Conservation (phyloP, 2,329 filamentous ascomycete genomes). For the Furcasterigmium furcatum region DNA sequence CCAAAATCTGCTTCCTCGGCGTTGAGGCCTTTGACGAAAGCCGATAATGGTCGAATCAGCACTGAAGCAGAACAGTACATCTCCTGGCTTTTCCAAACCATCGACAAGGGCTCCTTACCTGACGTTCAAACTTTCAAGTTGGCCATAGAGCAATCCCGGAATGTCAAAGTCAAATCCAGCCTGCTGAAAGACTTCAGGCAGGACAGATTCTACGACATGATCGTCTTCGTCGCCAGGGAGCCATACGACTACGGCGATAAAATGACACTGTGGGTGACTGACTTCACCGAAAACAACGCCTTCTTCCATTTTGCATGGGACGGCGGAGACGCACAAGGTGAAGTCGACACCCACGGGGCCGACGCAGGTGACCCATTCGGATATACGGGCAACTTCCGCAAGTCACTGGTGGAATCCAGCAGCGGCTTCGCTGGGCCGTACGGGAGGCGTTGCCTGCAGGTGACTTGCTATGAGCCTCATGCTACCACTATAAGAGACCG, state of each 20-base stretch:
- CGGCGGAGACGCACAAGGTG: constrained; percentile 20
- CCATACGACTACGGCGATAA: constrained; percentile 41
- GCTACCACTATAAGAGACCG: constrained; percentile 51
- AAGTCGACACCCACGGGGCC: constrained; percentile 15
- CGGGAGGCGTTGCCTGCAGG: constrained; percentile 67
- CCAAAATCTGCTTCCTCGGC: constrained; percentile 30
- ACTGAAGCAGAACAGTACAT: constrained; percentile 36
- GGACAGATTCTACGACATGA: constrained; percentile 61
- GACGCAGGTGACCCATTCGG: constrained; percentile 51
- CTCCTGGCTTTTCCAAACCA: constrained; percentile 41
- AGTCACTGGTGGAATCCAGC: constrained; percentile 5
- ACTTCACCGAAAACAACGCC: constrained; percentile 70
- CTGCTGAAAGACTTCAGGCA: constrained; percentile 61
- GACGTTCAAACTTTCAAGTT: constrained; percentile 35
- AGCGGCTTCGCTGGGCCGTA: constrained; percentile 69
- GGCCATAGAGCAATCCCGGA: constrained; percentile 33
- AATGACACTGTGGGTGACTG: constrained; percentile 70
- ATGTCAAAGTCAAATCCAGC: constrained; percentile 53
- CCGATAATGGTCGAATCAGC: not conserved
- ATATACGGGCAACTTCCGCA: constrained; percentile 13
- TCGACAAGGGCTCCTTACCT: constrained; percentile 41
- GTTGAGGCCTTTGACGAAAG: not conserved
- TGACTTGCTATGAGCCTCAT: constrained; percentile 71
- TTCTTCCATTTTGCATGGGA: constrained; percentile 53
- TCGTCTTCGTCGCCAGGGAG: constrained; percentile 64